Evolutionary conservation across 441 rosid genomes (phyloP).

Genomic region (Populus trichocarpa): DNA sequence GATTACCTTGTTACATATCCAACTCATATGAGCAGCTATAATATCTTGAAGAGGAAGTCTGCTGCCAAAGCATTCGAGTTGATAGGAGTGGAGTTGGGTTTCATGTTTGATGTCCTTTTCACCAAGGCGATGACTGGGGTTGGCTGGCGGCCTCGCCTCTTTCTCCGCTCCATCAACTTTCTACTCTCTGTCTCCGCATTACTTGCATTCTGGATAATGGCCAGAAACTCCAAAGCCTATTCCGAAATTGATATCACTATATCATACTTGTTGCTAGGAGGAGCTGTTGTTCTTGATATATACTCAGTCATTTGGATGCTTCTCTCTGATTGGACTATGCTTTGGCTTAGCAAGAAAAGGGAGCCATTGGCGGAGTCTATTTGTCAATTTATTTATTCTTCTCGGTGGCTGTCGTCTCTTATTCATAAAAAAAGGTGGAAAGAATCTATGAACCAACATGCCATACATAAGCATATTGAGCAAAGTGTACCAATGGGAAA

Average conservation of each 20-base stretch:
- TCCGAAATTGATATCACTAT: not conserved
- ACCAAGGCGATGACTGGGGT: not conserved
- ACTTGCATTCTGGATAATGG: not conserved
- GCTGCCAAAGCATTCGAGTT: not conserved
- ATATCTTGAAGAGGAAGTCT: not conserved
- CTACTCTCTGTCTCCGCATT: not conserved
- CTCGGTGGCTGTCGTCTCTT: too few relatives aligned
- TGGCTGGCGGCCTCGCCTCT: not conserved
- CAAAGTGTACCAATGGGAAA: not conserved
- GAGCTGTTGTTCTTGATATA: not conserved
- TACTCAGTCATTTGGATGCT: not conserved
- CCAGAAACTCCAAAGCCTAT: not conserved
- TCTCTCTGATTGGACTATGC: not conserved
- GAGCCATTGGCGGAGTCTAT: accelerated
- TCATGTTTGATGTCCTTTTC: constrained; percentile 13
- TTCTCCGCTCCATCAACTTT: not conserved
- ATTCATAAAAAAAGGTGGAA: not conserved
- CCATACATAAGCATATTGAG: not conserved
- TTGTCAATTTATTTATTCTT: too few relatives aligned
- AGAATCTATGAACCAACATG: not conserved
- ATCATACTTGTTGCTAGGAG: not conserved
- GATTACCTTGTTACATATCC: not conserved
- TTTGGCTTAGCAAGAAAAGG: not conserved
- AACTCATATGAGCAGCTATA: constrained; percentile 7
- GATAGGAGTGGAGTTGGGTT: constrained; percentile 10